Conservation (phyloP, 371 early-diverging fungal genomes). For the Apophysomyces ossiformis region DNA sequence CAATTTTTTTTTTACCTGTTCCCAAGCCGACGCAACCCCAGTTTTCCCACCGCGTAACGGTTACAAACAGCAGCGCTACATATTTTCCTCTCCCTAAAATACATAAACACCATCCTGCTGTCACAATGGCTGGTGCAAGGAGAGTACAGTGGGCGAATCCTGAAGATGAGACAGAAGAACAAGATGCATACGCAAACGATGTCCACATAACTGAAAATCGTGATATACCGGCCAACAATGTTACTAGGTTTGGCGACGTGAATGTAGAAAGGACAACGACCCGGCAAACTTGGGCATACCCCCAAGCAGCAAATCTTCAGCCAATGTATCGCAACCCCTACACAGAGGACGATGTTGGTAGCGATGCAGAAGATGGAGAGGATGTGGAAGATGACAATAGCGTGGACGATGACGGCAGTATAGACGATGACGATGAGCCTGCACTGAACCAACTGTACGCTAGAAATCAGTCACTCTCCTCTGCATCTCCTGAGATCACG, state of each 20-base stretch:
- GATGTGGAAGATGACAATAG: conserved; percentile 37
- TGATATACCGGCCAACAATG: neutral
- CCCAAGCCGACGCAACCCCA: neutral
- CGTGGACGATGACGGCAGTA: conserved; percentile 28
- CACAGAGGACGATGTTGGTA: conserved; percentile 37
- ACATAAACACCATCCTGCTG: neutral
- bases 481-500: conserved; percentile 56
- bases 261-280: neutral
- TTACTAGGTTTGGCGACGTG: neutral
- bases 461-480: conserved; percentile 37
- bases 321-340: conserved; percentile 17
- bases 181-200: conserved; percentile 1
- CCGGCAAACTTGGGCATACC: conserved; percentile 5
- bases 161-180: conserved; percentile 21
- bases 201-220: conserved; percentile 7
- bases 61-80: neutral
- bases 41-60: neutral
- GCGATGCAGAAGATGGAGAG: conserved; percentile 33
- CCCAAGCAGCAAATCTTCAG: neutral
- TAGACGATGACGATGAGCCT: conserved; percentile 28
- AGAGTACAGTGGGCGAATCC: conserved; percentile 39
- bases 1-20: neutral
- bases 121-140: conserved; percentile 32
- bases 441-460: conserved; percentile 40
- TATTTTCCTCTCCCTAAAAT: neutral